A percentile compares a stretch with the other conserved stretches of the same genome.
Evolutionary conservation across 2,329 filamentous ascomycete genomes (phyloP).

Genomic region (Hypomyces rosellus): DNA sequence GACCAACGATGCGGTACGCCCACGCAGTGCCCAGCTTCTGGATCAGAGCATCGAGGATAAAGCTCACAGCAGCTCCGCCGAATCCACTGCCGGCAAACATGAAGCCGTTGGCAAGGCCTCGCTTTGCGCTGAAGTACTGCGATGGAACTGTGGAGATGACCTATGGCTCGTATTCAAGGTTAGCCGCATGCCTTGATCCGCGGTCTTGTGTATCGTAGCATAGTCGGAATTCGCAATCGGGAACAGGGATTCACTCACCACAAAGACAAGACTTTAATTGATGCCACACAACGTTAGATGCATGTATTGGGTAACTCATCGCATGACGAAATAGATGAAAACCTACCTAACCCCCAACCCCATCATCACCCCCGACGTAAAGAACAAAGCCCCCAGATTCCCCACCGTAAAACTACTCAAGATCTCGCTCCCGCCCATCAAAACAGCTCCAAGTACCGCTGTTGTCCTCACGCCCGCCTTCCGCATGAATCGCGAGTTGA

Average conservation of each 20-base stretch:
- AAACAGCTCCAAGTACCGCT: slow-evolving; percentile 40
- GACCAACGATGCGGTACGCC: slow-evolving; percentile 46
- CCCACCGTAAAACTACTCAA: slow-evolving; percentile 19
- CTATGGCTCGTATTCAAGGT: slow-evolving; percentile 9
- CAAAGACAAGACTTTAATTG: slow-evolving; percentile 15
- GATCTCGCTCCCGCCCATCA: slow-evolving; percentile 44
- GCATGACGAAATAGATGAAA: too few species aligned
- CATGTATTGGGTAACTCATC: too few species aligned
- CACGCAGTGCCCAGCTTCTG: slow-evolving; percentile 34
- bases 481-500: slow-evolving; percentile 44
- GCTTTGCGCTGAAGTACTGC: slow-evolving; percentile 44
- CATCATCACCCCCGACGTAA: slow-evolving; percentile 17
- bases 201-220: background rate
- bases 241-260: slow-evolving; percentile 18
- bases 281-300: too few species aligned
- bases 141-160: slow-evolving; percentile 40
- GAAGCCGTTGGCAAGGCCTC: slow-evolving; percentile 45
- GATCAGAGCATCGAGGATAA: slow-evolving; percentile 38
- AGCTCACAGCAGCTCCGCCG: slow-evolving; percentile 41
- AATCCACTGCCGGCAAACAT: slow-evolving; percentile 44
- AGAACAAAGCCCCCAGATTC: slow-evolving; percentile 23
- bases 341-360: slow-evolving; percentile 23
- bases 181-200: background rate
- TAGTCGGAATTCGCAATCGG: background rate
- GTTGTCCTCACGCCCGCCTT: slow-evolving; percentile 40